Evolutionary conservation across 2,329 filamentous ascomycete genomes (phyloP).

Genomic region (Sclerotinia spermophila): DNA sequence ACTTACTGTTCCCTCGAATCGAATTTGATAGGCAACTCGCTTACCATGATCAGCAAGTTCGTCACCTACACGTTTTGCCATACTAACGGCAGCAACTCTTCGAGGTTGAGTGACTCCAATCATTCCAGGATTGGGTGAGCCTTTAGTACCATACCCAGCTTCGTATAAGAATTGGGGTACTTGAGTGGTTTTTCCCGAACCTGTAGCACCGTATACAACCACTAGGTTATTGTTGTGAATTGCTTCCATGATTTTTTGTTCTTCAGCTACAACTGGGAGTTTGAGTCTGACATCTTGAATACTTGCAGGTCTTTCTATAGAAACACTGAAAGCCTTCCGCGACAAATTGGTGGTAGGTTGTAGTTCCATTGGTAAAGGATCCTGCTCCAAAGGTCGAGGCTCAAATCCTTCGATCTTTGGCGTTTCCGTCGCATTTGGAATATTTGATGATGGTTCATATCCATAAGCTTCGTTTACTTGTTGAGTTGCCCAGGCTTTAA

Average conservation of each 20-base stretch:
- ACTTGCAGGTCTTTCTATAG: constrained; percentile 64
- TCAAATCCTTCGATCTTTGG: constrained; percentile 60
- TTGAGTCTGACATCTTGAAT: constrained; percentile 76
- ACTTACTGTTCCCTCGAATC: constrained; percentile 82
- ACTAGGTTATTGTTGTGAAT: constrained; percentile 89
- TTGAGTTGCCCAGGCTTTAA: constrained; percentile 89
- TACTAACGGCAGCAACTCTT: constrained; percentile 91
- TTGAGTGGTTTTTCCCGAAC: constrained; percentile 96
- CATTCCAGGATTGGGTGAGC: constrained; percentile 80
- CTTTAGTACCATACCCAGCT: constrained; percentile 78
- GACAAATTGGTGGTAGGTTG: constrained; percentile 54
- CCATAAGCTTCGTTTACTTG: constrained; percentile 83
- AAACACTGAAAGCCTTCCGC: constrained; percentile 73
- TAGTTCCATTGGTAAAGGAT: constrained; percentile 66
- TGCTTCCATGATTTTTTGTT: constrained; percentile 97
- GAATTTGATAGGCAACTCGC: constrained; percentile 86
- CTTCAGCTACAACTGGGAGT: constrained; percentile 87
- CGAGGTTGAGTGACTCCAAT: constrained; percentile 94
- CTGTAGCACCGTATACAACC: constrained; percentile 90
- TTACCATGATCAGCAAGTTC: constrained; percentile 77
- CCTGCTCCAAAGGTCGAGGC: constrained; percentile 64
- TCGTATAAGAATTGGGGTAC: constrained; percentile 95
- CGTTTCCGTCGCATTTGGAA: constrained; percentile 38
- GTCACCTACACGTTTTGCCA: constrained; percentile 85
- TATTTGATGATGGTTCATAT: constrained; percentile 47